A percentile compares a stretch with the other conserved stretches of the same genome.
Conservation (phyloP, 768 basidiomycete genomes). For the Phanerodontia chrysosporium region DNA sequence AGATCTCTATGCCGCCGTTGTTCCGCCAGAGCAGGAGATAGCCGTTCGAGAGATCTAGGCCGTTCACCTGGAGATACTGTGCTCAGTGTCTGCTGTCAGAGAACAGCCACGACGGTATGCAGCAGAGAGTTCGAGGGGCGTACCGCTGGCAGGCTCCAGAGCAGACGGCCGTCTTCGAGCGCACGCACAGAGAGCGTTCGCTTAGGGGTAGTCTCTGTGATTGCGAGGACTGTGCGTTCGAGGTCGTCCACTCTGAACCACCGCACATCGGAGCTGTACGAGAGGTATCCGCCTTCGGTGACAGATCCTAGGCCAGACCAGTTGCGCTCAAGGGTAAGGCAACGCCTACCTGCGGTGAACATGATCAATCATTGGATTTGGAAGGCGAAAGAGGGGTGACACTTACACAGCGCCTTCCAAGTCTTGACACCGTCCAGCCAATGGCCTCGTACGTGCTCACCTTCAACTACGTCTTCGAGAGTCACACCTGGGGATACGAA, state of each 20-base stretch:
- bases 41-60: conserved; percentile 13
- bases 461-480: conserved; percentile 11
- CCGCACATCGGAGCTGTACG: conserved; percentile 7
- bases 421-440: conserved; percentile 10
- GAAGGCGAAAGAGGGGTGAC: background rate
- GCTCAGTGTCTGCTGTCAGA: conserved; percentile 5
- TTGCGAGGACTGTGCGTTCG: conserved; percentile 5
- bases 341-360: conserved; percentile 10
- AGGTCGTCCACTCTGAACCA: conserved; percentile 18
- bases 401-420: conserved; percentile 23
- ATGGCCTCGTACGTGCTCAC: background rate
- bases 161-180: conserved; percentile 14
- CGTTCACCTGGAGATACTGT: conserved; percentile 5
- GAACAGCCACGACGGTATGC: background rate
- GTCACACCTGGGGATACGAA: conserved; percentile 15
- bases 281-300: conserved; percentile 15
- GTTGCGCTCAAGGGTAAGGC: conserved; percentile 14
- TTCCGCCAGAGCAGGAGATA: conserved; percentile 16
- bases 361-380: background rate
- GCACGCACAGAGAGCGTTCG: conserved; percentile 10
- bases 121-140: background rate
- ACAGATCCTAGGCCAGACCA: conserved; percentile 21
- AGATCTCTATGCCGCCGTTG: conserved; percentile 19
- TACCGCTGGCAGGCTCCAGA: conserved; percentile 14
- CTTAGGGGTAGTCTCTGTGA: conserved; percentile 3